Base-by-base conservation (phyloP, 108 stramenopile genomes). In the Nannochloropsis oceanica region DNA sequence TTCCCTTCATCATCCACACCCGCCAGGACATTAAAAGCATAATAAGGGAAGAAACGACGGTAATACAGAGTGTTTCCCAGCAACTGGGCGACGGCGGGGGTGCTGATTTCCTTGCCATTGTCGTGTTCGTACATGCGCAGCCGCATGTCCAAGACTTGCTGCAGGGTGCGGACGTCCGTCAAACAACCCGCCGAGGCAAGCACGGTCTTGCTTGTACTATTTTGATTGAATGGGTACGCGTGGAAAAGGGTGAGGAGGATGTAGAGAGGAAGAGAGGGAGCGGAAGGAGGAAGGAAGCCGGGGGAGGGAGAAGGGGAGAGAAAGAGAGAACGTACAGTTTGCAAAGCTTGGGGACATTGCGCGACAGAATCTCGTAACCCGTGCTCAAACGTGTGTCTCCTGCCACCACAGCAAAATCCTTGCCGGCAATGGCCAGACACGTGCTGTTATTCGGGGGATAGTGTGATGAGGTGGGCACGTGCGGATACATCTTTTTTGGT, bases 41-140 rank as follows among this genome's bases (percentile, higher is more conserved):
- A 99, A 91, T 98, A 99, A 25, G 98, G 98, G 91, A 99, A 99
- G 93, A 99, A 98, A 24, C 98, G 96, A 84, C 95, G 95, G 91
- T 93, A 93, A 90, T 99, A 99, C 25, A 99, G 90, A 12, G 97
- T 98, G 83, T 94, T 97, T 12, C 93, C 88, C 22, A 99, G 92
- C 94, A 99, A 93, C 91, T 98, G 98, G 13, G 98, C 98, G 43
- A 95, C 94, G 1, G 95, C 93, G 14, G 96, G 93, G 24, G 96
- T 95, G 50, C 93, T 87, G 95, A 99, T 97, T 86, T 92, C 89
- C 92, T 96, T 96, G 18, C 91, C 94, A 86, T 96, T 95, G 91
- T 96, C 93, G 94, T 98, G 96, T 43, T 92, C 90, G 91, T 99
- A 99, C 84, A 93, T 93, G 88, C 86, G 43, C 22, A 82, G 34